These are phyloP conservation scores for Emericellopsis terricola DNA, from an alignment of 495 filamentous ascomycete genomes.

Conservation along the genomic window DNA sequence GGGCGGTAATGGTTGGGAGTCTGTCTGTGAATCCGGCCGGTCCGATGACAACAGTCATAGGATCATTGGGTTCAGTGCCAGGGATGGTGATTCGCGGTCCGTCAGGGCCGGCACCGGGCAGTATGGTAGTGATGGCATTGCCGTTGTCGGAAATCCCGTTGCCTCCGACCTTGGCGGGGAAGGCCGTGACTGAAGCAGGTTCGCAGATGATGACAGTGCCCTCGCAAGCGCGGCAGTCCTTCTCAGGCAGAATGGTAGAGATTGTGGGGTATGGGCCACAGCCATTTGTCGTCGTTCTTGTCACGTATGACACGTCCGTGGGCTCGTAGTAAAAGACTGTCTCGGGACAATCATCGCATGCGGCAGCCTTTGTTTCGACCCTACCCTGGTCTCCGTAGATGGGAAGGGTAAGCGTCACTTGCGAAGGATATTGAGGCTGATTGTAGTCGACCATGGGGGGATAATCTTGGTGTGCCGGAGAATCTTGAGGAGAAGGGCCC, in stretches of 20 bases:
- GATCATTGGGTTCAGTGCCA: not conserved
- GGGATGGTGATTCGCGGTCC: constrained; percentile 1
- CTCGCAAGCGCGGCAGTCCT: constrained; percentile 1
- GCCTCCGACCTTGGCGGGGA: not conserved
- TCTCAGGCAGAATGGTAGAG: constrained; percentile 1
- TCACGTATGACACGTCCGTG: not conserved
- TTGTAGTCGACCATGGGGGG: too few species aligned
- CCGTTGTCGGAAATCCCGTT: not conserved
- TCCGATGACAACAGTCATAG: not conserved
- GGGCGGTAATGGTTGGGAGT: not conserved
- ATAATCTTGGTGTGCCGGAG: too few species aligned
- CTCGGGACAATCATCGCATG: not conserved
- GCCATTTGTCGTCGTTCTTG: not conserved
- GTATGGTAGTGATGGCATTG: not conserved
- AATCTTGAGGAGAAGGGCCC: too few species aligned
- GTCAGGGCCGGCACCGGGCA: not conserved
- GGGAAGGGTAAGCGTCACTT: constrained; percentile 1
- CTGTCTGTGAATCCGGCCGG: not conserved
- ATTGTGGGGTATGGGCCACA: not conserved
- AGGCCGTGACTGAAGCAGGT: not conserved
- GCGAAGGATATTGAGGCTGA: too few species aligned
- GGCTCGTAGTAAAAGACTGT: constrained; percentile 3
- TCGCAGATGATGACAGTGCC: constrained; percentile 1
- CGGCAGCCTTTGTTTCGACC: not conserved
- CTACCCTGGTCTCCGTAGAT: not conserved